Base-by-base conservation (phyloP, 148 eudicot species). In the Chenopodium album region DNA sequence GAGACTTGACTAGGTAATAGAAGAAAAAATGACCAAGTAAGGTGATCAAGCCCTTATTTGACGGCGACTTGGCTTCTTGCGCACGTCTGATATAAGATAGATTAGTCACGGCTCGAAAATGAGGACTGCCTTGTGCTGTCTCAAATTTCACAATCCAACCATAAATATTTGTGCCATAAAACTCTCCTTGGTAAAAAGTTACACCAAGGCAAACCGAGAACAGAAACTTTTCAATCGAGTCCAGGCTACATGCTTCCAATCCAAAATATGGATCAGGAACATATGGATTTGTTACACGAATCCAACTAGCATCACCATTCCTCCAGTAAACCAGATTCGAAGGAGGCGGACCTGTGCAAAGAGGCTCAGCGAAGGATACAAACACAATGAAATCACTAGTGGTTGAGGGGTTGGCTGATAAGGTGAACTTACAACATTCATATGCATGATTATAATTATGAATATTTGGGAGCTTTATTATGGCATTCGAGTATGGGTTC, bases 181-280 rank as follows among this genome's bases (percentile, higher is more conserved):
- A 65, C 69, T 65, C 69, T 65, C 69, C 69, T 65, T 26, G 69
- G 28, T 65, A 65, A 65, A 65, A 65, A 7, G 69, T 65, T 26
- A 26, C 3, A 65, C 10, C 32, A 65, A 7, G 32, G n/a, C 69
- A 65, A 65, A 5, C 37, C 4, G 37, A 34, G 37, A 34, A 34
- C 2, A 34, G 37, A 34, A 34, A 34, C 4, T 34, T 34, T 34
- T 34, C 37, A 34, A 34, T 34, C 4, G 37, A 34, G 37, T 34
- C 37, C 37, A 34, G 37, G 37, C 37, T 3, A 34, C 4, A 34
- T 34, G 37, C 37, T 2, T 34, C 37, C 37, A 34, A 3, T 34
- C 37, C 37, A 23, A 23, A 32, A 1, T 4, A 4, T 6, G 14
- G 13, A 2, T 4, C 11, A 65, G 69, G 69, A 65, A 2, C 37